These are phyloP conservation scores for Rhynchospora pubera DNA, from an alignment of 176 grass and related monocot species.

Conservation along the genomic window DNA sequence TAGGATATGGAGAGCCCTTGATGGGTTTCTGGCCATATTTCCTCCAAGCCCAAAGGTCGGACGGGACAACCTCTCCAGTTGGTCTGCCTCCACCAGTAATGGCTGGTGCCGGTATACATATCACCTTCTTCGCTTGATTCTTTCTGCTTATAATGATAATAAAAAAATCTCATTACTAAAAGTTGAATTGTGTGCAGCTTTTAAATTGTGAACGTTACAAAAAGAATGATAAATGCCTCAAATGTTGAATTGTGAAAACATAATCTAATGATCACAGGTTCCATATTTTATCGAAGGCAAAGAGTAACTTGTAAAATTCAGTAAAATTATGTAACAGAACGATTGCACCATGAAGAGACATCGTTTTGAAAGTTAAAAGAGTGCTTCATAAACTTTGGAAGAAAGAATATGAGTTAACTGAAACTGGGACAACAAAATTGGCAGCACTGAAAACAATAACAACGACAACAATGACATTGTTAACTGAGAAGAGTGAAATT, in stretches of 20 bases:
- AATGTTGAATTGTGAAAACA: not conserved
- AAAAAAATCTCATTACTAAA: not conserved
- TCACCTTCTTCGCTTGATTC: slow-evolving; percentile 90
- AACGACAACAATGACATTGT: not conserved
- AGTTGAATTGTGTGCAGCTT: not conserved
- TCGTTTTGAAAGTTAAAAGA: not conserved
- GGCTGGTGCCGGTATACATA: slow-evolving; percentile 84
- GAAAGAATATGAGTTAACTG: not conserved
- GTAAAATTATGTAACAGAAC: not conserved
- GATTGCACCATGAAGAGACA: not conserved
- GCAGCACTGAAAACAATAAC: not conserved
- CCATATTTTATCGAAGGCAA: not conserved
- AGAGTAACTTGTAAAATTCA: too few relatives aligned
- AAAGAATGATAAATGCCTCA: not conserved
- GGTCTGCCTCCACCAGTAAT: slow-evolving; percentile 40
- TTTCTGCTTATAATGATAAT: slow-evolving; percentile 43
- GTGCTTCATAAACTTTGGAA: not conserved
- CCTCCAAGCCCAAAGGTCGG: slow-evolving; percentile 99
- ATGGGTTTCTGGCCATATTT: slow-evolving; percentile 99
- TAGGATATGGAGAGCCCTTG: slow-evolving; percentile 97
- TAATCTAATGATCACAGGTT: not conserved
- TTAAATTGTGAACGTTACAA: not conserved
- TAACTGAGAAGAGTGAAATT: not conserved
- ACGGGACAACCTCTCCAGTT: slow-evolving; percentile 79
- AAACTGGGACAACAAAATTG: not conserved